These are phyloP conservation scores for Yarrowia divulgata DNA, from an alignment of 805 yeast species.

Conservation along the genomic window DNA sequence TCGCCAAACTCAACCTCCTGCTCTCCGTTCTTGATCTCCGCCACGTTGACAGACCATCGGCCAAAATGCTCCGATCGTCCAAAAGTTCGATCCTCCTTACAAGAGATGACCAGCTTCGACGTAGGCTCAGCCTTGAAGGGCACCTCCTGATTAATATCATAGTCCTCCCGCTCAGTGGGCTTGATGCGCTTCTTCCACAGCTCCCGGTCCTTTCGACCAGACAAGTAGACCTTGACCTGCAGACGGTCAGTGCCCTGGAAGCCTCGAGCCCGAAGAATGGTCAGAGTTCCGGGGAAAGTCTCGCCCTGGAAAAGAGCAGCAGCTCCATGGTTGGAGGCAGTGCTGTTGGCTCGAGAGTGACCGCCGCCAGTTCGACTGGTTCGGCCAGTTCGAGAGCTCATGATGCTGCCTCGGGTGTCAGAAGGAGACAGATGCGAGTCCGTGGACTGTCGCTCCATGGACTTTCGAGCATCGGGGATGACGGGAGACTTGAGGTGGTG, in stretches of 20 bases:
- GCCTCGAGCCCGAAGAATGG: constrained; percentile 44
- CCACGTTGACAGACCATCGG: constrained; percentile 23
- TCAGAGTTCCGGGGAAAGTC: constrained; percentile 42
- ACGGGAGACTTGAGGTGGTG: constrained; percentile 19
- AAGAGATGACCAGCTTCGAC: constrained; percentile 27
- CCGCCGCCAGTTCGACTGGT: constrained; percentile 16
- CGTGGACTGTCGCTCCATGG: constrained; percentile 30
- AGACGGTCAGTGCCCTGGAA: constrained; percentile 46
- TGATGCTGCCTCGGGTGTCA: constrained; percentile 27
- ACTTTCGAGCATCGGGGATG: constrained; percentile 31
- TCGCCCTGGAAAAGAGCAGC: constrained; percentile 42
- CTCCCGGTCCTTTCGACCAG: constrained; percentile 57
- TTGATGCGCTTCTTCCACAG: constrained; percentile 67
- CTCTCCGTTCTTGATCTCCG: constrained; percentile 34
- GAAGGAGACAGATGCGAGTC: constrained; percentile 31
- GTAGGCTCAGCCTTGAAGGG: constrained; percentile 33
- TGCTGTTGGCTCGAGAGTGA: constrained; percentile 43
- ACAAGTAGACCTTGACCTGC: constrained; percentile 59
- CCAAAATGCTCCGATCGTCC: constrained; percentile 35
- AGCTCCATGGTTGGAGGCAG: constrained; percentile 41
- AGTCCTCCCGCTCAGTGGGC: constrained; percentile 53
- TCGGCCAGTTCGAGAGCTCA: constrained; percentile 34
- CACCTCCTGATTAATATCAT: constrained; percentile 25
- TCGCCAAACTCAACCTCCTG: constrained; percentile 37
- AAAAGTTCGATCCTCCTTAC: constrained; percentile 20